These are phyloP conservation scores for Pleurotus tuoliensis DNA, from an alignment of 768 basidiomycete species.

Conservation along the genomic window DNA sequence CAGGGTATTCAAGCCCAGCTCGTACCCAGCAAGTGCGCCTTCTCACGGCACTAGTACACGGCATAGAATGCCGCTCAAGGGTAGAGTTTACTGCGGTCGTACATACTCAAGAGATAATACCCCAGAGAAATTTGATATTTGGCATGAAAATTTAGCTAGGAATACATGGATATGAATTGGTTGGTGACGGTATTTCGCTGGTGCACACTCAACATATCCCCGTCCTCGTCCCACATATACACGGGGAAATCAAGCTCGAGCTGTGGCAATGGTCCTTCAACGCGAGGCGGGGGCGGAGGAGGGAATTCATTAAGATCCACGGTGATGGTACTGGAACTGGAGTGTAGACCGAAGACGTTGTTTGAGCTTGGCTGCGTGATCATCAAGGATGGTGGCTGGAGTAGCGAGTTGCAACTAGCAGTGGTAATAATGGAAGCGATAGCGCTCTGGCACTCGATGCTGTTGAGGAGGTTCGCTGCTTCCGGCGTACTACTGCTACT, in stretches of 20 bases:
- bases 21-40: too few relatives aligned
- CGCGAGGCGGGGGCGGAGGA: conserved; percentile 22
- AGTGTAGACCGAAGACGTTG: conserved; percentile 27
- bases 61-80: too few relatives aligned
- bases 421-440: neutral
- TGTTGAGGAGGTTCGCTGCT: too few relatives aligned
- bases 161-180: conserved; percentile 3
- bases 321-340: conserved; percentile 34
- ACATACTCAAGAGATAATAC: too few relatives aligned
- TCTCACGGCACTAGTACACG: too few relatives aligned
- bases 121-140: too few relatives aligned
- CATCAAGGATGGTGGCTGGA: conserved; percentile 21
- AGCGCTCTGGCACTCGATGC: neutral
- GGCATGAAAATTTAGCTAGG: neutral
- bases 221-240: conserved; percentile 5
- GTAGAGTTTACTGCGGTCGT: too few relatives aligned
- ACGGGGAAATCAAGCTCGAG: conserved; percentile 35
- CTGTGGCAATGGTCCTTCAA: conserved; percentile 31
- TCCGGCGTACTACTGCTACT: too few relatives aligned
- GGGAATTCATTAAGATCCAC: conserved; percentile 46
- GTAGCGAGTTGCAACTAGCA: neutral
- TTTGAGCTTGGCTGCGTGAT: conserved; percentile 33
- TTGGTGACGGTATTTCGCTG: neutral
- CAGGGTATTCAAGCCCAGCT: too few relatives aligned
- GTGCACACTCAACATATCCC: conserved; percentile 6